These are phyloP conservation scores for Curvularia hawaiiensis DNA, from an alignment of 2,329 filamentous ascomycete species.

Conservation along the genomic window DNA sequence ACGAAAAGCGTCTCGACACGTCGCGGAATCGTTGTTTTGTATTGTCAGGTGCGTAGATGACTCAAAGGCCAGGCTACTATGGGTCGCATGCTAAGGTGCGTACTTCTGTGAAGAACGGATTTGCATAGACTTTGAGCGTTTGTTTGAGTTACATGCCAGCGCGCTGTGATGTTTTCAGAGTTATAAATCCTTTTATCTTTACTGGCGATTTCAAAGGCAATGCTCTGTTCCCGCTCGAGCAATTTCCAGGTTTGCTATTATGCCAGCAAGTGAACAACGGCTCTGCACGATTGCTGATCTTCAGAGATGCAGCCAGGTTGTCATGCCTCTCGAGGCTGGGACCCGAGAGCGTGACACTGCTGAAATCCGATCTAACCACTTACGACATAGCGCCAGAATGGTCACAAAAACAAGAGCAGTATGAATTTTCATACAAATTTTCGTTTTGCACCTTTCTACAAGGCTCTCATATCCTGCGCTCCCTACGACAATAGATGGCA, in stretches of 20 bases:
- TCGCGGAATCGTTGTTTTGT: not conserved
- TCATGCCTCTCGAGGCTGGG: not conserved
- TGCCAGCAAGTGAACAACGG: not conserved
- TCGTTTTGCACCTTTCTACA: not conserved
- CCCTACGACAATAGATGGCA: not conserved
- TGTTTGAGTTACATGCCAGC: not conserved
- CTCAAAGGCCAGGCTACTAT: not conserved
- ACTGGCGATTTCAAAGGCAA: not conserved
- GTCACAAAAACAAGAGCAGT: not conserved
- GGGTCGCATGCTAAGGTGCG: not conserved
- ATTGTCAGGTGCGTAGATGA: not conserved
- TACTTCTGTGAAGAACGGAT: not conserved
- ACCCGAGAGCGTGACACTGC: not conserved
- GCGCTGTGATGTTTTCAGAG: not conserved
- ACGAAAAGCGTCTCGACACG: slow-evolving; percentile 8
- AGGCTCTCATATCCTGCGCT: not conserved
- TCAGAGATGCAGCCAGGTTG: not conserved
- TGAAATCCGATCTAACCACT: not conserved
- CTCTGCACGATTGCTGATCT: not conserved
- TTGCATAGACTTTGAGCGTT: not conserved
- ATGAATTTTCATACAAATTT: slow-evolving; percentile 5
- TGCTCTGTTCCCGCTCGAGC: not conserved
- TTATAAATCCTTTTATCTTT: not conserved
- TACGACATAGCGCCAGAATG: not conserved
- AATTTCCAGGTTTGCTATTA: not conserved